Percentiles rank a stretch among this genome's conserved stretches.
phyloP scores from a whole-genome alignment of 805 yeast species.

The Pichia deserticola region DNA sequence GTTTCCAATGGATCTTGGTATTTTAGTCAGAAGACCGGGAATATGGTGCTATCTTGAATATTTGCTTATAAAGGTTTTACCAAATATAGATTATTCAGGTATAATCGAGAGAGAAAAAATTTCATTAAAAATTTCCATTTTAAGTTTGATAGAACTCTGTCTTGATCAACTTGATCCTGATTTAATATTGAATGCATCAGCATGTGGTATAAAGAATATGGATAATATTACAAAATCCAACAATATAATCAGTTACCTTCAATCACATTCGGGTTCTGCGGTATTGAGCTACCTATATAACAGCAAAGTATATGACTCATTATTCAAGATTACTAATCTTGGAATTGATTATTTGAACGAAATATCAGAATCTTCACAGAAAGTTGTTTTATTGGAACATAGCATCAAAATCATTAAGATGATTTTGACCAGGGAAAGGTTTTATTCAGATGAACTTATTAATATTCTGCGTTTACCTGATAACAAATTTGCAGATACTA shows the following conservation, averaged over 20 bases:
- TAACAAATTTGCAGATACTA: constrained; percentile 34
- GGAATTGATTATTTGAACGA: constrained; percentile 55
- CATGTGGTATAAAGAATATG: constrained; percentile 35
- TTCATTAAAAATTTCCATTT: constrained; percentile 45
- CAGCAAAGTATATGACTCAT: constrained; percentile 44
- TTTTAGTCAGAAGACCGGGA: constrained; percentile 54
- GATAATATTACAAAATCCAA: constrained; percentile 34
- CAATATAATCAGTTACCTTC: constrained; percentile 44
- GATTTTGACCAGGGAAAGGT: constrained; percentile 47
- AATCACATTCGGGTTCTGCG: constrained; percentile 64
- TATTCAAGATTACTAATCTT: constrained; percentile 49
- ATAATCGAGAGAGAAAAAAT: constrained; percentile 29
- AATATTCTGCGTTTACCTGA: constrained; percentile 40
- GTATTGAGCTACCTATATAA: constrained; percentile 56
- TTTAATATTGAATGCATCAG: constrained; percentile 45
- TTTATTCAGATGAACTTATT: constrained; percentile 48
- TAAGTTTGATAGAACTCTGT: constrained; percentile 43
- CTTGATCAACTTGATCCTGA: constrained; percentile 45
- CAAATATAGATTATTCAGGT: constrained; percentile 37
- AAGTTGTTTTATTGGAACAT: constrained; percentile 31
- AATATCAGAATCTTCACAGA: constrained; percentile 26
- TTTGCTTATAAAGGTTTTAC: constrained; percentile 58
- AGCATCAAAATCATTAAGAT: constrained; percentile 39
- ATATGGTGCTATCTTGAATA: constrained; percentile 77
- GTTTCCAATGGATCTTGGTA: constrained; percentile 61